Evolutionary conservation across 768 basidiomycete species (phyloP).

Genomic region (Trametes punicea): DNA sequence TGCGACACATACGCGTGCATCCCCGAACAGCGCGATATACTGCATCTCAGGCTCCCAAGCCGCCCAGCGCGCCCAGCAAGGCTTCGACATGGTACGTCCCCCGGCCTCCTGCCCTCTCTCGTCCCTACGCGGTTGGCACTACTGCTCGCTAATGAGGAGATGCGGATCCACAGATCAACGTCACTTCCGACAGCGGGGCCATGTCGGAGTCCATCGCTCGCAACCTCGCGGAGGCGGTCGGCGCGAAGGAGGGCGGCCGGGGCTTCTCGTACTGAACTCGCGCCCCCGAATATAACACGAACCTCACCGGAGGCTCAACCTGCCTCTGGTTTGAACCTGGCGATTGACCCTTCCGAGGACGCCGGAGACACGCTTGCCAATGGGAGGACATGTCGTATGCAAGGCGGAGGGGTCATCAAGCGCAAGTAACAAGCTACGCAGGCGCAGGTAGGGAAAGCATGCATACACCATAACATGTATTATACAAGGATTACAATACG

Average conservation of each 20-base stretch:
- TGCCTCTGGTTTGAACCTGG: no score
- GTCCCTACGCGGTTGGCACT: no score
- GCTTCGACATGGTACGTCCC: slow-evolving; percentile 46
- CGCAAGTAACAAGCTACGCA: no score
- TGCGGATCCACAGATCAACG: slow-evolving; percentile 42
- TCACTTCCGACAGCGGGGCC: slow-evolving; percentile 42
- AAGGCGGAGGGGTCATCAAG: no score
- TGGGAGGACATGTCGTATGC: no score
- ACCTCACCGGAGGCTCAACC: neutral
- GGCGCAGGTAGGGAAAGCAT: no score
- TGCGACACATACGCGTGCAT: neutral
- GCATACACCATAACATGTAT: neutral
- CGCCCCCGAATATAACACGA: neutral
- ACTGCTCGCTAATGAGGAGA: neutral
- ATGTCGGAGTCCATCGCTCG: slow-evolving; percentile 34
- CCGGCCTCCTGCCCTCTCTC: neutral
- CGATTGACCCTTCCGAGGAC: no score
- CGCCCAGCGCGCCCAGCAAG: slow-evolving; percentile 42
- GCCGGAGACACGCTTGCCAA: no score
- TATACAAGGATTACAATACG: neutral
- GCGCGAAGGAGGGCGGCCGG: slow-evolving; percentile 11
- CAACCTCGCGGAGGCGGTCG: slow-evolving; percentile 21
- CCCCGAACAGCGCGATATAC: slow-evolving; percentile 40
- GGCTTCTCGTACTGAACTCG: slow-evolving; percentile 7
- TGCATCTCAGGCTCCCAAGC: slow-evolving; percentile 46